Evolutionary conservation across 345 rosid species (phyloP), one percentile per base, ranked within the genome.

Genomic region (Adansonia digitata): DNA sequence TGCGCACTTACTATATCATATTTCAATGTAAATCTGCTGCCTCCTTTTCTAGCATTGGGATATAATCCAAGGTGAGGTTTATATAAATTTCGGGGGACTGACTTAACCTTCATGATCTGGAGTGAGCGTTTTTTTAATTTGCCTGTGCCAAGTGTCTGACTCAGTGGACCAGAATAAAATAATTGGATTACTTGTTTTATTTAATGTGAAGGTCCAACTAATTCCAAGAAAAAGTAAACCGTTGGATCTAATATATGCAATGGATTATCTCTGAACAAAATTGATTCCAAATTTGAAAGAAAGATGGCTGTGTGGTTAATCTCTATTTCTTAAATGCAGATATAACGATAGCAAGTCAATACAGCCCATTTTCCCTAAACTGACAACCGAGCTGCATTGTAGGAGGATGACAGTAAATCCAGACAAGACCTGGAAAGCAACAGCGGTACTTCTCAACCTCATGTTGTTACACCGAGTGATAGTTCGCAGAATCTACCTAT

Each of bases 321-420:
- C 55, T 49, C 11, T 46, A 22, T 15, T 45, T 48, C 17, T 60
- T 20, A 49, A 40, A 49, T 83, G 69, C 82, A 91, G 96, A 84
- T 87, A 86, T 77, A 81, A 74, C 51, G 83, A 72, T 34, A 74
- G 82, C 48, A 82, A 82, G 81, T 56, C 69, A 46, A 31, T 73
- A 69, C 84, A 84, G 65, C 74, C 81, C 15, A 63, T 69, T 5
- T 79, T 75, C 56, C 82, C 82, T 69, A 45, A 62, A 63, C 76
- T 13, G 72, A 83, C 77, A 79, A 79, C 43, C 74, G 46, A 60
- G 29, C 55, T 3, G 85, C 71, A 39, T 75, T 81, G 59, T 87
- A 76, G 75, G 82, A 77, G 70, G 77, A 80, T 37, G 64, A 82
- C 29, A 78, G 68, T 3, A 84, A 85, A 70, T 79, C 88, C 63